These are phyloP conservation scores for Saturnispora mendoncae DNA, from an alignment of 805 yeast genomes.

Conservation along the genomic window DNA sequence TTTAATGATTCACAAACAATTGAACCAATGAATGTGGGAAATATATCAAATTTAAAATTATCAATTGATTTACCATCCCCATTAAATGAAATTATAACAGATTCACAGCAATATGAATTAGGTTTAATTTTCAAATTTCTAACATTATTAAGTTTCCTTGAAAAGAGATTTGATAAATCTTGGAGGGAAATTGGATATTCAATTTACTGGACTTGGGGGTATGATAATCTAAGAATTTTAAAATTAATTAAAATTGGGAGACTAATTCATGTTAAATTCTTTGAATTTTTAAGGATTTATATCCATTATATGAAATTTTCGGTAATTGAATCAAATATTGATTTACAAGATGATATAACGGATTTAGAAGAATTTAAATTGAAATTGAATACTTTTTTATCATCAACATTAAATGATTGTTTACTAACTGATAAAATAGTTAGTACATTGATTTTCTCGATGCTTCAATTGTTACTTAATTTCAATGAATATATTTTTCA, in stretches of 20 bases:
- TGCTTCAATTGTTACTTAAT: conserved; percentile 1
- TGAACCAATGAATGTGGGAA: conserved; percentile 4
- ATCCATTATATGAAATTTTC: conserved; percentile 41
- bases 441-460: conserved; percentile 1
- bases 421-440: conserved; percentile 47
- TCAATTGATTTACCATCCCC: conserved; percentile 79
- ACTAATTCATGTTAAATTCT: conserved; percentile 48
- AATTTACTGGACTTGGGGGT: conserved; percentile 53
- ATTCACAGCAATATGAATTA: conserved; percentile 64
- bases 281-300: conserved; percentile 46
- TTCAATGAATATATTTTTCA: conserved; percentile 5
- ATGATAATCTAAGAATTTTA: conserved; percentile 35
- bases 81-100: conserved; percentile 60
- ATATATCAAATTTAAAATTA: conserved; percentile 44
- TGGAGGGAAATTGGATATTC: conserved; percentile 66
- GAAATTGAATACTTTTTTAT: conserved; percentile 49
- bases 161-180: conserved; percentile 48
- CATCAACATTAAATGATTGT: conserved; percentile 56
- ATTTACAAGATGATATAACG: conserved; percentile 13
- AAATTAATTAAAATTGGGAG: conserved; percentile 50
- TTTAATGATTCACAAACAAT: conserved; percentile 24
- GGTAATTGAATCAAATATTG: conserved; percentile 2
- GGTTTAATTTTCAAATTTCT: conserved; percentile 73
- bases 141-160: conserved; percentile 52
- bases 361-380: conserved; percentile 36